These are phyloP conservation scores for Grigorovia transvaalensis DNA, from an alignment of 805 yeast species.

Conservation along the genomic window DNA sequence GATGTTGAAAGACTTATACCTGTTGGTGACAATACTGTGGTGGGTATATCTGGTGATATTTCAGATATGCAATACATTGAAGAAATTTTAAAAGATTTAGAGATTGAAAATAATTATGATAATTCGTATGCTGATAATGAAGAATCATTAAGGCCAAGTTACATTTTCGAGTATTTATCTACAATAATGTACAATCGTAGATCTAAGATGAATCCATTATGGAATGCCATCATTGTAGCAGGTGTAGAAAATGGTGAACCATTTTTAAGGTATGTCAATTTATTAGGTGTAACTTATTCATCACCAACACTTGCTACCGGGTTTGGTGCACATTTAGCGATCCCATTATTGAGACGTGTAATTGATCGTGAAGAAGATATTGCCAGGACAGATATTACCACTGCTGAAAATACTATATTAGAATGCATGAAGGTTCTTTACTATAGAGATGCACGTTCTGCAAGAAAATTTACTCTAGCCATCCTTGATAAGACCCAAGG, in stretches of 20 bases:
- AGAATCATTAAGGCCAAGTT: conserved; percentile 66
- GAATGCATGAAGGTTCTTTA: conserved; percentile 90
- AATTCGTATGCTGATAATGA: conserved; percentile 36
- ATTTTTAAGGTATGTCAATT: conserved; percentile 76
- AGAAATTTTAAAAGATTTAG: conserved; percentile 66
- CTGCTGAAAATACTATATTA: conserved; percentile 66
- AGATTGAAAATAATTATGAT: conserved; percentile 71
- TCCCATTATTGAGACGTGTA: conserved; percentile 79
- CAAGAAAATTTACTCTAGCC: conserved; percentile 75
- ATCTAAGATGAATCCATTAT: conserved; percentile 87
- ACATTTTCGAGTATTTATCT: conserved; percentile 79
- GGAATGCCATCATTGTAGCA: conserved; percentile 90
- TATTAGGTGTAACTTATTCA: conserved; percentile 82
- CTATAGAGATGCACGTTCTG: conserved; percentile 92
- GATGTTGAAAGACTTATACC: conserved; percentile 75
- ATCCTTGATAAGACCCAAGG: conserved; percentile 56
- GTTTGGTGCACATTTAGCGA: conserved; percentile 88
- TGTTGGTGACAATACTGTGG: conserved; percentile 79
- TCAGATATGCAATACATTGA: conserved; percentile 84
- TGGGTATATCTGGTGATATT: conserved; percentile 90
- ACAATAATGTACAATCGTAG: conserved; percentile 80
- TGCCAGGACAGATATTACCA: conserved; percentile 53
- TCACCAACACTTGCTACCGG: conserved; percentile 92
- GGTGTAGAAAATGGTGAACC: conserved; percentile 70
- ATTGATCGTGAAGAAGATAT: conserved; percentile 74